Conservation (phyloP, 2,329 filamentous ascomycete species). For the Ophiosphaerella korrae region DNA sequence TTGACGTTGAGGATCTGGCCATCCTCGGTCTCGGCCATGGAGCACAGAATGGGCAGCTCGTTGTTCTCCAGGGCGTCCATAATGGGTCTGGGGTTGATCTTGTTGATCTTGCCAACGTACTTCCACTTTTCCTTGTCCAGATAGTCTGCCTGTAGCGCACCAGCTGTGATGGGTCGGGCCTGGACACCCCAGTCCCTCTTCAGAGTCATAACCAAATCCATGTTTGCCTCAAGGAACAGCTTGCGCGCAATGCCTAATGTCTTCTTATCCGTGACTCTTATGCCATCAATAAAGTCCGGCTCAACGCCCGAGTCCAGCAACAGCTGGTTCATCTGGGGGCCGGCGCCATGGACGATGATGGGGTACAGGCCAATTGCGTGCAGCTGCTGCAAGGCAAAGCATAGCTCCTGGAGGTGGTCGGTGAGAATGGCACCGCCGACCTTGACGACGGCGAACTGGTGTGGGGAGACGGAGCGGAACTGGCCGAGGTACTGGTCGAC, state of each 20-base stretch:
- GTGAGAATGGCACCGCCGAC: conserved; percentile 95
- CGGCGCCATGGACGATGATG: conserved; percentile 92
- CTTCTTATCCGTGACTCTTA: conserved; percentile 93
- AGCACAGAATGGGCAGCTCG: conserved; percentile 93
- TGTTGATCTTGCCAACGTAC: conserved; percentile 91
- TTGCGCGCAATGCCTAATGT: conserved; percentile 88
- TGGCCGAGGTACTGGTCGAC: conserved; percentile 97
- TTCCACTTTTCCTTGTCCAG: conserved; percentile 96
- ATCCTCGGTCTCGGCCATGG: conserved; percentile 91
- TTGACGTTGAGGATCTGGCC: conserved; percentile 97
- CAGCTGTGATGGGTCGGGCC: conserved; percentile 84
- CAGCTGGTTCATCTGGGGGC: conserved; percentile 91
- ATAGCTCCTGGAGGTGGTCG: conserved; percentile 90
- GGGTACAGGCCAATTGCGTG: conserved; percentile 95
- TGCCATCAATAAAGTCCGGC: conserved; percentile 95
- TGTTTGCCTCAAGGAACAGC: conserved; percentile 93
- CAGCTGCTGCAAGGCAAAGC: conserved; percentile 85
- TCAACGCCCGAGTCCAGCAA: conserved; percentile 90
- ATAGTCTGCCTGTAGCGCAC: conserved; percentile 92
- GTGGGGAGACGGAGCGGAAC: conserved; percentile 93
- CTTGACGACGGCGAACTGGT: conserved; percentile 98
- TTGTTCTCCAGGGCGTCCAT: conserved; percentile 83
- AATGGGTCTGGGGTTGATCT: conserved; percentile 88
- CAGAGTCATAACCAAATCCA: conserved; percentile 87
- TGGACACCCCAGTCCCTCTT: conserved; percentile 83